phyloP scores from a whole-genome alignment of 1,284 basidiomycete genomes.

The Gomphus bonarii region DNA sequence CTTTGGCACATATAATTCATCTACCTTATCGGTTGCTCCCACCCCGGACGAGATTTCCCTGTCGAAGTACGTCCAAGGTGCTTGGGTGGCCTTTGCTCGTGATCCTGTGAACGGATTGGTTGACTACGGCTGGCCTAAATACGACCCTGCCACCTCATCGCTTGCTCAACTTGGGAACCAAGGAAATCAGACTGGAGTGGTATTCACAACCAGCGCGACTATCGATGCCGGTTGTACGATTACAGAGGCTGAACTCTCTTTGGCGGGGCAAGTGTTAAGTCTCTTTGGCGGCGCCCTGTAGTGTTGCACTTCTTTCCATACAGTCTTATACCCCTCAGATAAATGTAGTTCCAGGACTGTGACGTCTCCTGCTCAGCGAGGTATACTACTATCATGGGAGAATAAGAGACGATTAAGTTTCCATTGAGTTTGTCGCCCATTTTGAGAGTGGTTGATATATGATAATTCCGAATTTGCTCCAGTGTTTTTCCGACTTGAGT shows the following conservation, averaged over 20 bases:
- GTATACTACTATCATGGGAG: too few relatives aligned
- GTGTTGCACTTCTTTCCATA: background rate
- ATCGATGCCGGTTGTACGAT: conserved; percentile 4
- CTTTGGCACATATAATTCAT: conserved; percentile 8
- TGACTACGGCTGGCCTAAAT: conserved; percentile 8
- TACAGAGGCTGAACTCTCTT: background rate
- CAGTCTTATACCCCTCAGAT: too few relatives aligned
- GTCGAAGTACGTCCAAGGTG: conserved; percentile 6
- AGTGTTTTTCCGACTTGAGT: too few relatives aligned
- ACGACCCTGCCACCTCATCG: conserved; percentile 1
- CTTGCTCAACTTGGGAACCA: conserved; percentile 5
- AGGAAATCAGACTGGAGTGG: conserved; percentile 5
- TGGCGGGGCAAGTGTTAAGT: conserved; percentile 3
- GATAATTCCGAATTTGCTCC: too few relatives aligned
- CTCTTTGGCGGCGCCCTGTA: background rate
- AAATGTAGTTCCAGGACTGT: too few relatives aligned
- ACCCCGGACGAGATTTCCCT: background rate
- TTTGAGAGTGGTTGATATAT: too few relatives aligned
- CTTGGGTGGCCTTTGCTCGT: conserved; percentile 10
- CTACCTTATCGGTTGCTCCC: background rate
- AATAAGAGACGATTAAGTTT: too few relatives aligned
- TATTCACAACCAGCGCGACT: background rate
- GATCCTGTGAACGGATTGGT: conserved; percentile 7
- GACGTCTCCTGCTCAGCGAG: too few relatives aligned
- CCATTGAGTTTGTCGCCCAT: too few relatives aligned